A percentile compares a stretch with the other conserved stretches of the same genome.
phyloP scores from a whole-genome alignment of 139 green algal species.

The Nannochloris sp. region DNA sequence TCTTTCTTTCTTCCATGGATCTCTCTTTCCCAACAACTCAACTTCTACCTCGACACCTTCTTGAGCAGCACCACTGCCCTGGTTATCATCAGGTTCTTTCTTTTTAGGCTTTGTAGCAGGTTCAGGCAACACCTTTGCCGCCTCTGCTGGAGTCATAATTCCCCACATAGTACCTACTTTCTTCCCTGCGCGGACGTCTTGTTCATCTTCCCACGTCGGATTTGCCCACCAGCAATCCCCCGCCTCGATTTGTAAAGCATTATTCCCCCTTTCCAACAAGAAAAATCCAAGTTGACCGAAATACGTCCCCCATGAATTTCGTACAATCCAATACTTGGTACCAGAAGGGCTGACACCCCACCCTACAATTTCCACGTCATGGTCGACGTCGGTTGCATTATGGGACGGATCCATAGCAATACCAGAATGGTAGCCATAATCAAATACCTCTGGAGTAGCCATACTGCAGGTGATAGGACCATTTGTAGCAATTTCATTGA shows the following conservation, averaged over 20 bases:
- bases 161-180: slow-evolving; percentile 41
- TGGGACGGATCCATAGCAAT: slow-evolving; percentile 13
- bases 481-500: slow-evolving; percentile 28
- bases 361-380: slow-evolving; percentile 51
- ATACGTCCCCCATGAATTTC: slow-evolving; percentile 54
- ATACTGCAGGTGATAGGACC: slow-evolving; percentile 46
- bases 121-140: slow-evolving; percentile 16
- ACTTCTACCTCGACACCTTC: slow-evolving; percentile 3
- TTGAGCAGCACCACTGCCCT: background rate
- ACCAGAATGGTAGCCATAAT: slow-evolving; percentile 40
- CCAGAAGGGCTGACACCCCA: slow-evolving; percentile 28
- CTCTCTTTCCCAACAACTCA: background rate
- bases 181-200: slow-evolving; percentile 26
- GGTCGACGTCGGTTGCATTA: slow-evolving; percentile 37
- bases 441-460: slow-evolving; percentile 38
- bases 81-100: background rate
- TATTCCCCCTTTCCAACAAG: slow-evolving; percentile 34
- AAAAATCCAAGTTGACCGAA: slow-evolving; percentile 54
- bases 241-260: slow-evolving; percentile 39
- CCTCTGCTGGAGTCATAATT: slow-evolving; percentile 17
- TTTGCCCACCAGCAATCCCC: slow-evolving; percentile 48
- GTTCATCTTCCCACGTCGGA: slow-evolving; percentile 31
- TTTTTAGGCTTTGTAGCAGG: slow-evolving; percentile 3
- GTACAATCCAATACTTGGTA: slow-evolving; percentile 6
- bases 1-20: background rate